Evolutionary conservation across 106 monocot species (phyloP).

Genomic region (Acorus gramineus): DNA sequence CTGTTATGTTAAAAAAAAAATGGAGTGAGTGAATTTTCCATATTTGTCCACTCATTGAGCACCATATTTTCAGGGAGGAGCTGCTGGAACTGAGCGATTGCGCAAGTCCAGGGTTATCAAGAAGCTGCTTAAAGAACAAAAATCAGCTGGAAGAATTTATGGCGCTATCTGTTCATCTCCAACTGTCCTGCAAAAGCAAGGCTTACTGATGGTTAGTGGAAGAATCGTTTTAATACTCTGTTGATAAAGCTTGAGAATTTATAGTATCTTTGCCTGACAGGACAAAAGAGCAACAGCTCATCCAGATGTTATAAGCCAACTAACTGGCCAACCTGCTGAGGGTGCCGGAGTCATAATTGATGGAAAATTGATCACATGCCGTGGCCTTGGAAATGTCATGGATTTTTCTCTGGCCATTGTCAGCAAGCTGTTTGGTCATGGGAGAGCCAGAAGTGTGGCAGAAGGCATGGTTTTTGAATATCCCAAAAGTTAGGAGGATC

Average conservation of each 20-base stretch:
- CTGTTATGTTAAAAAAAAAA: too few species aligned
- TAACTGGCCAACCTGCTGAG: constrained; percentile 29
- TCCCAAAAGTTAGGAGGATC: constrained; percentile 23
- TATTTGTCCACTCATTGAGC: neutral
- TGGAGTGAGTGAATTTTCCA: neutral
- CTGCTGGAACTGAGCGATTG: constrained; percentile 42
- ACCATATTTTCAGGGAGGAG: constrained; percentile 49
- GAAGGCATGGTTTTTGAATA: constrained; percentile 85
- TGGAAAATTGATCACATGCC: constrained; percentile 81
- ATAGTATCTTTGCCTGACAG: constrained; percentile 21
- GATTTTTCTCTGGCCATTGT: constrained; percentile 79
- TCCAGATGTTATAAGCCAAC: constrained; percentile 24
- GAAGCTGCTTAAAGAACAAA: constrained; percentile 73
- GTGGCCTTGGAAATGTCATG: constrained; percentile 53
- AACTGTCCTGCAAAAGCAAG: constrained; percentile 48
- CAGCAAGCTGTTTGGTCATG: constrained; percentile 63
- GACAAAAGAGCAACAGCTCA: constrained; percentile 48
- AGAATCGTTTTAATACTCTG: too few species aligned
- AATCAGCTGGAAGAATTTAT: constrained; percentile 53
- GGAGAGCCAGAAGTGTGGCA: constrained; percentile 67
- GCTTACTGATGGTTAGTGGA: constrained; percentile 46
- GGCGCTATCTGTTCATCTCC: constrained; percentile 72
- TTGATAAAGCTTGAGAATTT: too few species aligned
- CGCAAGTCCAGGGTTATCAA: constrained; percentile 81
- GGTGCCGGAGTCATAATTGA: constrained; percentile 64